phyloP scores from a whole-genome alignment of 2,329 filamentous ascomycete species.

The Arthrinium phaeospermum region DNA sequence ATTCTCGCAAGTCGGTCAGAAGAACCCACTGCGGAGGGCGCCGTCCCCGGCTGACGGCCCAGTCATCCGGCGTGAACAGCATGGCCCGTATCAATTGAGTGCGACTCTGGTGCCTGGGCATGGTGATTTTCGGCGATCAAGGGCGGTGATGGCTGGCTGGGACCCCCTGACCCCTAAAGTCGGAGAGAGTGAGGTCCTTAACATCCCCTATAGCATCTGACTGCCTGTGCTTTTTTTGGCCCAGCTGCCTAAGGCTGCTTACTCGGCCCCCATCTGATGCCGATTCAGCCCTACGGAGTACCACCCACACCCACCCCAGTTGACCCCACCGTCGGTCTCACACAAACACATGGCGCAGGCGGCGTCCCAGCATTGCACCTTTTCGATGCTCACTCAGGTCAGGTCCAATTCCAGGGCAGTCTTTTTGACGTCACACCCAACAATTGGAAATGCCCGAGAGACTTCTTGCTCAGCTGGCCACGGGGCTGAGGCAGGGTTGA shows the following conservation, averaged over 20 bases:
- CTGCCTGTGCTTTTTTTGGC: not conserved
- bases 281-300: conserved; percentile 5
- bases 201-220: not conserved
- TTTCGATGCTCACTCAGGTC: not conserved
- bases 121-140: not conserved
- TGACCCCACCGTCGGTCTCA: not conserved
- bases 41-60: not conserved
- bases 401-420: too few relatives aligned
- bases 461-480: not conserved
- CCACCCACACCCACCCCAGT: not conserved
- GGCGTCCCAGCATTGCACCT: not conserved
- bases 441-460: too few relatives aligned
- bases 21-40: not conserved
- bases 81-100: not conserved
- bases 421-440: not conserved
- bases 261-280: not conserved
- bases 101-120: not conserved
- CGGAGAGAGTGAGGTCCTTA: not conserved
- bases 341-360: not conserved
- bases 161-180: too few relatives aligned
- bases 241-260: not conserved
- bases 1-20: not conserved
- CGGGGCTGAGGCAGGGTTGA: not conserved
- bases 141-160: not conserved
- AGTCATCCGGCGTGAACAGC: not conserved